Conservation (phyloP, 2,329 filamentous ascomycete genomes). For the Sarocladium strictum region DNA sequence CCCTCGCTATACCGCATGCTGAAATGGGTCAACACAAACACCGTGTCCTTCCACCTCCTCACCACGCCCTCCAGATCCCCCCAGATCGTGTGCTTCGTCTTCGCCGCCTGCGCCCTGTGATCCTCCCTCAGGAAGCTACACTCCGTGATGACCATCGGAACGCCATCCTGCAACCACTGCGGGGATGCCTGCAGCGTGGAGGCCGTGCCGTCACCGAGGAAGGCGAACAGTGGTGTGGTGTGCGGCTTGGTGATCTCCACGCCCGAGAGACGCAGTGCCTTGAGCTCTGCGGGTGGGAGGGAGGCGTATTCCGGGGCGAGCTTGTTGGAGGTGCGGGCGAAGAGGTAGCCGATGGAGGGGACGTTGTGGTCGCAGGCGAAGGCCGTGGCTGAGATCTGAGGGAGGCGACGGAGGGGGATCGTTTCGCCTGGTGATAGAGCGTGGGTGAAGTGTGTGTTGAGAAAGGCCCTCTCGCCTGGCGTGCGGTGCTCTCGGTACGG, state of each 20-base stretch:
- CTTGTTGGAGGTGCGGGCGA: slow-evolving; percentile 30
- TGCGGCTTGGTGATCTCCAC: slow-evolving; percentile 33
- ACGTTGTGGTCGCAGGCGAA: slow-evolving; percentile 42
- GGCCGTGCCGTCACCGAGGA: slow-evolving; percentile 41
- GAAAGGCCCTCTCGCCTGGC: slow-evolving; percentile 17
- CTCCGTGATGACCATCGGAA: slow-evolving; percentile 42
- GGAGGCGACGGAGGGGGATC: slow-evolving; percentile 28
- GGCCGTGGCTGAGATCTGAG: slow-evolving; percentile 32
- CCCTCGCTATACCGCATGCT: slow-evolving; percentile 38
- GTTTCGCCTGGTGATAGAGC: slow-evolving; percentile 28
- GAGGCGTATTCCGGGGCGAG: slow-evolving; percentile 31
- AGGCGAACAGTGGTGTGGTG: slow-evolving; percentile 37
- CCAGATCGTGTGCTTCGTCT: slow-evolving; percentile 44
- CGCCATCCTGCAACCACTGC: slow-evolving; percentile 31
- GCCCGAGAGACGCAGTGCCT: slow-evolving; percentile 29
- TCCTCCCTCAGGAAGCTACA: slow-evolving; percentile 40
- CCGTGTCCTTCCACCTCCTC: slow-evolving; percentile 34
- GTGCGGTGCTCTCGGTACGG: slow-evolving; percentile 8
- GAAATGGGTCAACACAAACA: slow-evolving; percentile 42
- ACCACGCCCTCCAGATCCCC: slow-evolving; percentile 37
- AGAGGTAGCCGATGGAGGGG: slow-evolving; percentile 42
- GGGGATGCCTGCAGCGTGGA: slow-evolving; percentile 31
- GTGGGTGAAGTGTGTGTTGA: slow-evolving; percentile 34
- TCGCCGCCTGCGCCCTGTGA: slow-evolving; percentile 35
- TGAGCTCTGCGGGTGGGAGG: slow-evolving; percentile 30